phyloP scores from a whole-genome alignment of 106 monocot genomes.

The Acorus gramineus region DNA sequence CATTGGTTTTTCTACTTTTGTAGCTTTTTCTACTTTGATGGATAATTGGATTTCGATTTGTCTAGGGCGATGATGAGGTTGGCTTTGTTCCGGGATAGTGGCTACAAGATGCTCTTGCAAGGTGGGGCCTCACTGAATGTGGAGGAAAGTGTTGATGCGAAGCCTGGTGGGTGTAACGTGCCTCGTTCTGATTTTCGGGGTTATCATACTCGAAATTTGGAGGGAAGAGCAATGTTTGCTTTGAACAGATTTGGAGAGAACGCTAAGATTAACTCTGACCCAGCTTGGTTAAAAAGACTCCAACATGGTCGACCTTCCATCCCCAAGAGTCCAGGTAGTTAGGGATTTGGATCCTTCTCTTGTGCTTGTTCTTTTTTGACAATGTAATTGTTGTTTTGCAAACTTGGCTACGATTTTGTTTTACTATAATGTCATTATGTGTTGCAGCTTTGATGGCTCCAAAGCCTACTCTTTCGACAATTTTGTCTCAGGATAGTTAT shows the following conservation, averaged over 20 bases:
- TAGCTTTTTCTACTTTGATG: background rate
- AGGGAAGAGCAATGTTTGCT: conserved; percentile 69
- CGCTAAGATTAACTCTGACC: conserved; percentile 46
- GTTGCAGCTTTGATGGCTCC: conserved; percentile 22
- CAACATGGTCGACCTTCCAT: background rate
- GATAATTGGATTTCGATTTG: background rate
- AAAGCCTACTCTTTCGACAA: conserved; percentile 38
- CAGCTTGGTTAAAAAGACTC: conserved; percentile 13
- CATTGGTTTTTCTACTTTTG: background rate
- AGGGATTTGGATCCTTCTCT: background rate
- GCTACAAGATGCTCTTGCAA: conserved; percentile 89
- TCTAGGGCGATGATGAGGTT: conserved; percentile 65
- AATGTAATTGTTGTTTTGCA: too few species aligned
- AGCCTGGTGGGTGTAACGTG: conserved; percentile 12
- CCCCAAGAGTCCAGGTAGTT: conserved; percentile 28
- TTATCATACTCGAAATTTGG: conserved; percentile 33
- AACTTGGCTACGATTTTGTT: too few species aligned
- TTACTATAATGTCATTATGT: background rate
- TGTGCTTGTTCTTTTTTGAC: too few species aligned
- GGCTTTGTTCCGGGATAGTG: conserved; percentile 58
- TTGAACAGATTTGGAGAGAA: conserved; percentile 70
- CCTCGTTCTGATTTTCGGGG: conserved; percentile 14
- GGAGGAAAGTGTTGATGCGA: conserved; percentile 8
- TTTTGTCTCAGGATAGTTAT: conserved; percentile 62
- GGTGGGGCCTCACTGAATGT: conserved; percentile 62